These are phyloP conservation scores for Aaosphaeria pasadenensis DNA, from an alignment of 2,329 filamentous ascomycete genomes.

Conservation along the genomic window DNA sequence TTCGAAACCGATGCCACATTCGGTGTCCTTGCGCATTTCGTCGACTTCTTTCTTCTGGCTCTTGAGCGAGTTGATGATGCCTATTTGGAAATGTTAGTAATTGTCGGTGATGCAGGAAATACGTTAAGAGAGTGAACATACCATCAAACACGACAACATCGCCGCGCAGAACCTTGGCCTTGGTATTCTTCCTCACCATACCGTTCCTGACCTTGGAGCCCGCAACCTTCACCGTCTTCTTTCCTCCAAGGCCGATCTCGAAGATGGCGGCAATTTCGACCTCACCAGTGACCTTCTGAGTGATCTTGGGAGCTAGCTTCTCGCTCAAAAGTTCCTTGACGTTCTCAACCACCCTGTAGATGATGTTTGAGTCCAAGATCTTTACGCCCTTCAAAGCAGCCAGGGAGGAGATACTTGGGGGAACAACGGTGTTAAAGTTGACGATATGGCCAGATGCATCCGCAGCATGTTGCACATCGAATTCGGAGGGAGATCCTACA, in stretches of 20 bases:
- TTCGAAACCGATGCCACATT: constrained; percentile 86
- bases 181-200: constrained; percentile 58
- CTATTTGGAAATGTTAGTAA: constrained; percentile 46
- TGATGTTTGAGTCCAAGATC: constrained; percentile 83
- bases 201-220: constrained; percentile 88
- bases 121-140: too few relatives aligned
- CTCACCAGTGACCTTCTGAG: constrained; percentile 75
- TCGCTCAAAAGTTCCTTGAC: constrained; percentile 67
- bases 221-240: constrained; percentile 71
- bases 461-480: constrained; percentile 83
- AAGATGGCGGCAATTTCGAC: constrained; percentile 83
- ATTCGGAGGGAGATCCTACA: constrained; percentile 78
- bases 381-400: constrained; percentile 70
- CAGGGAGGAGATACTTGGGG: constrained; percentile 63
- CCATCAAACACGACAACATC: constrained; percentile 77
- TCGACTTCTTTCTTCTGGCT: constrained; percentile 87
- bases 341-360: constrained; percentile 76
- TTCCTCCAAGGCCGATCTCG: constrained; percentile 74
- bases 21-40: constrained; percentile 88
- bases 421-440: constrained; percentile 77
- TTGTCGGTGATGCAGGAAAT: neutral
- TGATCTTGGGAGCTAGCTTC: constrained; percentile 64
- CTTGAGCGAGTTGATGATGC: constrained; percentile 76
- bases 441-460: constrained; percentile 73
- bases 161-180: constrained; percentile 69